Conservation (phyloP, 2,329 filamentous ascomycete genomes). For the Diaporthe destruens region DNA sequence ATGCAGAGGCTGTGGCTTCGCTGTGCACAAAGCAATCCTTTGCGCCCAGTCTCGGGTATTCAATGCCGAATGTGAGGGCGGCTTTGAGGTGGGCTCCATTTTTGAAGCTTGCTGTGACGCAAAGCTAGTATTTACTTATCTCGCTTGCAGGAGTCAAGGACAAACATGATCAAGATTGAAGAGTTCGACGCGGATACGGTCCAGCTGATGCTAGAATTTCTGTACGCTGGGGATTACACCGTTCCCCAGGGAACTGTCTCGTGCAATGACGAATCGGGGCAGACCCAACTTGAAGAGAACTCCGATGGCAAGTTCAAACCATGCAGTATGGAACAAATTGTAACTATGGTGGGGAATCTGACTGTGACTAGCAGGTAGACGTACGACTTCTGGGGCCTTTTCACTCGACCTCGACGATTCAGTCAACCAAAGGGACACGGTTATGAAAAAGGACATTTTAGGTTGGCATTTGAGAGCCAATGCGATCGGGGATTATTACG, state of each 20-base stretch:
- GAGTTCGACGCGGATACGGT: not conserved
- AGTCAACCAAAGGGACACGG: no score
- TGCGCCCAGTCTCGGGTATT: not conserved
- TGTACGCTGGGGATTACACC: not conserved
- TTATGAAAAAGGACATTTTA: not conserved
- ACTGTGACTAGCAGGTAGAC: no score
- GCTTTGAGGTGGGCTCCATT: not conserved
- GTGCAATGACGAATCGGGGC: no score
- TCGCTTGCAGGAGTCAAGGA: not conserved
- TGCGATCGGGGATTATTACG: conserved; percentile 4
- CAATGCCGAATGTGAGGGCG: not conserved
- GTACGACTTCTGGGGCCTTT: no score
- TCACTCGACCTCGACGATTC: no score
- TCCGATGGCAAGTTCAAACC: no score
- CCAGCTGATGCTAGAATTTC: not conserved
- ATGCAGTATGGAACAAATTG: no score
- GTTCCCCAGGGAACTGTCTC: not conserved
- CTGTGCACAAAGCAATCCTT: not conserved
- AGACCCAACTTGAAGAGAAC: no score
- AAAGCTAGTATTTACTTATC: not conserved
- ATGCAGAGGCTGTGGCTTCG: not conserved
- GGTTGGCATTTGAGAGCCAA: not conserved
- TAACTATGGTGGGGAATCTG: no score
- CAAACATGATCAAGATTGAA: not conserved
- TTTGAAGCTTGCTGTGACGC: not conserved